These are phyloP conservation scores for Bryoglossum gracile DNA, from an alignment of 495 filamentous ascomycete species.

Conservation along the genomic window DNA sequence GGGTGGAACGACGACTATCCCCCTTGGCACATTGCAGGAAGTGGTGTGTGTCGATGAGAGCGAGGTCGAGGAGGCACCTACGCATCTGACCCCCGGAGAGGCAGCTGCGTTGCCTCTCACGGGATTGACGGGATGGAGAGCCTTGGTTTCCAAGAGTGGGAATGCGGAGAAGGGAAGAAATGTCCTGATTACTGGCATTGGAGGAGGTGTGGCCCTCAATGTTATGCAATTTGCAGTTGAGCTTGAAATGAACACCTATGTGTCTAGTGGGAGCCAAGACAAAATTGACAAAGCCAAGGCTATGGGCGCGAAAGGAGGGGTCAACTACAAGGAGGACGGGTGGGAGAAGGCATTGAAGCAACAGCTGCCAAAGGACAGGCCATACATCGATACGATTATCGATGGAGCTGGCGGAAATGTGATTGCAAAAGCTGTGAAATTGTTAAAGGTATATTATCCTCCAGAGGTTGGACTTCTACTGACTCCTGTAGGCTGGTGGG, in stretches of 20 bases:
- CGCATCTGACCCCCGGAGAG: conserved; percentile 61
- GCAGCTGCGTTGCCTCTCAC: conserved; percentile 76
- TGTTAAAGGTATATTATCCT: conserved; percentile 46
- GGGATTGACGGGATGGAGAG: conserved; percentile 83
- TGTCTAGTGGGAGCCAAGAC: conserved; percentile 55
- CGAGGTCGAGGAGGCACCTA: conserved; percentile 69
- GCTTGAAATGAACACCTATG: conserved; percentile 57
- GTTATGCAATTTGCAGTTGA: conserved; percentile 63
- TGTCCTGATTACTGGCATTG: conserved; percentile 70
- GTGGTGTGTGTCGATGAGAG: conserved; percentile 56
- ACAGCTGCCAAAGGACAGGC: conserved; percentile 49
- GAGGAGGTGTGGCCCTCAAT: conserved; percentile 69
- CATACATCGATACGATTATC: conserved; percentile 60
- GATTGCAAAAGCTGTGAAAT: conserved; percentile 45
- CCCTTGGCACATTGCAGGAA: conserved; percentile 65
- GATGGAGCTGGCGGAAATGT: conserved; percentile 75
- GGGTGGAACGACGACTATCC: conserved; percentile 57
- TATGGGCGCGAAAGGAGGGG: conserved; percentile 62
- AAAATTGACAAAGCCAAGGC: conserved; percentile 58
- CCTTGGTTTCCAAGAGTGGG: conserved; percentile 63
- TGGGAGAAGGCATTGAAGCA: conserved; percentile 63
- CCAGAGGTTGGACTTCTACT: conserved; percentile 7
- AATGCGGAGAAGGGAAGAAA: conserved; percentile 54
- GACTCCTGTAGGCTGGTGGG: conserved; percentile 42
- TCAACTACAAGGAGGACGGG: conserved; percentile 53